Evolutionary conservation across 495 filamentous ascomycete genomes (phyloP).

Genomic region (Pyrenopolyporus hunteri): DNA sequence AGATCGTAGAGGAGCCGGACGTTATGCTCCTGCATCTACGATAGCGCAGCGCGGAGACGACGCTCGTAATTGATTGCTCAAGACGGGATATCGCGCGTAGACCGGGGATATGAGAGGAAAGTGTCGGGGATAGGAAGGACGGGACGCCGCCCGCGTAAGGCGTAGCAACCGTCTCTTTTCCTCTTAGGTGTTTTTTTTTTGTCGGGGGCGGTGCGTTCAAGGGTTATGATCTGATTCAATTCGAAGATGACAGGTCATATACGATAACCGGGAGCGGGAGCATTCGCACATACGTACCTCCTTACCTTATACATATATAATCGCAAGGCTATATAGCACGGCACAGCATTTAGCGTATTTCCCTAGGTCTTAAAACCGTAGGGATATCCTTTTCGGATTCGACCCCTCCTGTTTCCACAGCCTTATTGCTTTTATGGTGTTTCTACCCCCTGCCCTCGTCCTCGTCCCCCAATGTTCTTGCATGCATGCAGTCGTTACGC

Average conservation of each 20-base stretch:
- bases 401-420: constrained; percentile 3
- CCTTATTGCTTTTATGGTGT: constrained; percentile 11
- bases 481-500: constrained; percentile 21
- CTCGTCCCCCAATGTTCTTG: not conserved
- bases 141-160: constrained; percentile 16
- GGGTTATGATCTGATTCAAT: constrained; percentile 15
- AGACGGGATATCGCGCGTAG: constrained; percentile 7
- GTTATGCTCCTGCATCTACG: constrained; percentile 74
- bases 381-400: not conserved
- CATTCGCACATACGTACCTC: no score
- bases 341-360: constrained; percentile 16
- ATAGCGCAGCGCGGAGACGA: constrained; percentile 31
- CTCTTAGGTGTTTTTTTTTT: no score
- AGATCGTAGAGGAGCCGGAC: constrained; percentile 81
- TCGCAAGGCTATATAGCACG: constrained; percentile 14
- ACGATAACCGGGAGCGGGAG: constrained; percentile 2
- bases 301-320: no score
- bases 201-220: not conserved
- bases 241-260: constrained; percentile 32
- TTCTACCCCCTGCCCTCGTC: not conserved
- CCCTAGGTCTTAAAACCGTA: constrained; percentile 1
- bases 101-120: no score
- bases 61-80: not conserved
- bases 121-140: not conserved
- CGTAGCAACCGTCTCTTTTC: no score